Conservation (phyloP, 129 eudicot species). For the Saposhnikovia divaricata region DNA sequence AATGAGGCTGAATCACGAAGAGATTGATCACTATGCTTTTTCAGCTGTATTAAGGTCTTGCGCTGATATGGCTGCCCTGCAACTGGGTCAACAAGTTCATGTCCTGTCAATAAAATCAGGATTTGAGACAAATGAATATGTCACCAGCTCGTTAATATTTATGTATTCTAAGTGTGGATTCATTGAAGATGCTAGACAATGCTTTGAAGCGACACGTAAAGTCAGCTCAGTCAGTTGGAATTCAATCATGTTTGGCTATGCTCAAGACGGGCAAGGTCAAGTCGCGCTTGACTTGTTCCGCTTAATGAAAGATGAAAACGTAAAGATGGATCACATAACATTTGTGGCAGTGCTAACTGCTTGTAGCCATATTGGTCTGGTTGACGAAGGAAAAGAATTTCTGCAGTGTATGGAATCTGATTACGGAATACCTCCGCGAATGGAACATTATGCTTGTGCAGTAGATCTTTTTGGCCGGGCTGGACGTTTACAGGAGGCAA, state of each 20-base stretch:
- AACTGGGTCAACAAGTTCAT: conserved; percentile 77
- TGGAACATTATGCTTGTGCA: conserved; percentile 96
- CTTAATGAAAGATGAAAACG: conserved; percentile 42
- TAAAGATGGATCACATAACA: conserved; percentile 72
- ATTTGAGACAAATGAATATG: conserved; percentile 60
- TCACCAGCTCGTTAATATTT: conserved; percentile 59
- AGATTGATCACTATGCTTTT: conserved; percentile 66
- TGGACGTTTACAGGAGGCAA: conserved; percentile 55
- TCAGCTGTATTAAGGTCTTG: conserved; percentile 75
- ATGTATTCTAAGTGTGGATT: conserved; percentile 92
- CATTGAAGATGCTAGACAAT: conserved; percentile 60
- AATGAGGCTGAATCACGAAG: conserved; percentile 40
- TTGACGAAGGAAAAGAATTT: conserved; percentile 53
- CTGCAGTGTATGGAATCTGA: conserved; percentile 60
- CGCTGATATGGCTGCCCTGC: conserved; percentile 70
- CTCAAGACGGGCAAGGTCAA: conserved; percentile 76
- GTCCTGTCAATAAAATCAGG: conserved; percentile 49
- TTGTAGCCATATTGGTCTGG: conserved; percentile 82
- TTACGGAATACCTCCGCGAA: conserved; percentile 53
- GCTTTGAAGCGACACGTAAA: conserved; percentile 51
- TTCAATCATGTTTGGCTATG: conserved; percentile 77
- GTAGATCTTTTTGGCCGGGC: conserved; percentile 79
- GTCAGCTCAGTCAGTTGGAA: conserved; percentile 77
- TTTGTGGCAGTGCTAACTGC: conserved; percentile 91
- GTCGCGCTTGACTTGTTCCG: conserved; percentile 60